Percentiles rank a stretch among this genome's conserved stretches.
Conservation (phyloP, 176 grass and related monocot genomes). For the Echinochloa phyllopogon region DNA sequence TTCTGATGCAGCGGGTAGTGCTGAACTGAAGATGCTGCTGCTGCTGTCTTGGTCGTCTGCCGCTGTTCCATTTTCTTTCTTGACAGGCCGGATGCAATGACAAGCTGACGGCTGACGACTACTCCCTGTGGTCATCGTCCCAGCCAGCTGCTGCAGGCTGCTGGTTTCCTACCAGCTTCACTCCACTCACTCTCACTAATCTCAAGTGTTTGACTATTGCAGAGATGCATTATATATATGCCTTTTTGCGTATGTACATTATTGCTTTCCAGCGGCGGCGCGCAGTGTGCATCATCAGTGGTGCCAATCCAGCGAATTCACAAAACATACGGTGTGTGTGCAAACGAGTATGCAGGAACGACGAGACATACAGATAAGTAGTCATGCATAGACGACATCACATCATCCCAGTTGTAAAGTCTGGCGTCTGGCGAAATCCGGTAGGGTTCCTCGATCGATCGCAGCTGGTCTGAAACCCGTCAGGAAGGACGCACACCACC, state of each 20-base stretch:
- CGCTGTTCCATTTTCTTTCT: neutral
- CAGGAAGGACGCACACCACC: neutral
- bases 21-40: slow-evolving; percentile 2
- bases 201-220: neutral
- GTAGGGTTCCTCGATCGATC: neutral
- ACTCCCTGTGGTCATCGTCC: neutral
- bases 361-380: neutral
- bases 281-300: neutral
- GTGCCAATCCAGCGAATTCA: neutral
- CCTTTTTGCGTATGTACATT: neutral
- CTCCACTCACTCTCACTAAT: slow-evolving; percentile 5
- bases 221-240: neutral
- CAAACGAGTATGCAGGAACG: neutral
- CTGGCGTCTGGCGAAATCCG: neutral
- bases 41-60: neutral
- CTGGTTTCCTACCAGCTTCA: slow-evolving; percentile 22
- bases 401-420: neutral
- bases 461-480: neutral
- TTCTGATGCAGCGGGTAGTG: neutral
- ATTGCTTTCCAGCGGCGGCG: neutral
- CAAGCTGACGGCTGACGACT: neutral
- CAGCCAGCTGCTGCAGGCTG: neutral
- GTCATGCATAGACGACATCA: neutral
- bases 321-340: no score
- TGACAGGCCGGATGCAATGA: neutral